Percentiles rank a stretch among this genome's conserved stretches.
phyloP scores from a whole-genome alignment of 257 asterid species.

The Solanum raphanifolium region DNA sequence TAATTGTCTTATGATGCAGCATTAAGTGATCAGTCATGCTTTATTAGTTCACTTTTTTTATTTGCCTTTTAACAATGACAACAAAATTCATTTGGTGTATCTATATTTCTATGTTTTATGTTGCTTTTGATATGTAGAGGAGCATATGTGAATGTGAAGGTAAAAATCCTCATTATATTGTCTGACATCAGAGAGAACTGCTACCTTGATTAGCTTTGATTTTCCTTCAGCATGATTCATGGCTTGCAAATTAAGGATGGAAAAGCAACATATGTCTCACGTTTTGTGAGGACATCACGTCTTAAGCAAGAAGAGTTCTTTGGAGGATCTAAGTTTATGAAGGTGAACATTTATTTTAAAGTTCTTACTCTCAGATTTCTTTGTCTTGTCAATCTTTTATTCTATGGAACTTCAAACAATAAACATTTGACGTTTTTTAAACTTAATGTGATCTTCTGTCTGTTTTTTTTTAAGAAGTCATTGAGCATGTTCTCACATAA shows the following conservation, averaged over 20 bases:
- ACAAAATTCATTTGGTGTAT: background rate
- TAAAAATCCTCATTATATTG: background rate
- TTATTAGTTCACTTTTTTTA: background rate
- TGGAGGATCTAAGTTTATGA: slow-evolving; percentile 82
- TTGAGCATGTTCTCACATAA: background rate
- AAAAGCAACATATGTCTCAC: slow-evolving; percentile 85
- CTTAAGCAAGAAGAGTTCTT: slow-evolving; percentile 80
- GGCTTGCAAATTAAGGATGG: slow-evolving; percentile 92
- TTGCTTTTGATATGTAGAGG: background rate
- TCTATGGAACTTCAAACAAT: background rate
- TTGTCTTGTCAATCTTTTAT: background rate
- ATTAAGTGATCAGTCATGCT: background rate
- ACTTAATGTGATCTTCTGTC: background rate
- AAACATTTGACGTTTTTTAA: background rate
- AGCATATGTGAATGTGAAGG: background rate
- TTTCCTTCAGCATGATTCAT: slow-evolving; percentile 76
- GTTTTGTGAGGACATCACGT: slow-evolving; percentile 83
- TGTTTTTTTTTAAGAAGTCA: background rate
- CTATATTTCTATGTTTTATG: background rate
- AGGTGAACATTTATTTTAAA: slow-evolving; percentile 29
- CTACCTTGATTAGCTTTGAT: background rate
- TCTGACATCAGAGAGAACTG: background rate
- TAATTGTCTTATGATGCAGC: background rate
- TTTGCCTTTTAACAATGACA: background rate
- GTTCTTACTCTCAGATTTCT: background rate